Conservation (phyloP, 306 rosid genomes). For the Trifolium pratense region DNA sequence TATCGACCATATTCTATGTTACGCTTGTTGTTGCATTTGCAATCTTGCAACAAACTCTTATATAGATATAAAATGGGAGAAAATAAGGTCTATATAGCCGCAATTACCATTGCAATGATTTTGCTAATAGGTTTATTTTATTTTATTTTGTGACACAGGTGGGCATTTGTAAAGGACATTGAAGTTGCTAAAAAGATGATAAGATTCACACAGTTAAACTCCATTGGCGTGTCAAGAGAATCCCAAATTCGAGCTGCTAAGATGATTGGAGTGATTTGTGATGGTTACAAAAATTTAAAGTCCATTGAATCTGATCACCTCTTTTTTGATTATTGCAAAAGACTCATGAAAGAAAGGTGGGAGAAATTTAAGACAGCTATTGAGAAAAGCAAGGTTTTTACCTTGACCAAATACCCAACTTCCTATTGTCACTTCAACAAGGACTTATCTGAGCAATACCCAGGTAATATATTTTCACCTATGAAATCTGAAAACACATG, state of each 20-base stretch:
- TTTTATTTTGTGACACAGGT: constrained; percentile 42
- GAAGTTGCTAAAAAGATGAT: constrained; percentile 76
- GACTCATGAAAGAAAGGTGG: constrained; percentile 69
- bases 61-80: too few species aligned
- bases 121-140: not conserved
- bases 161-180: constrained; percentile 83
- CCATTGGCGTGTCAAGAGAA: constrained; percentile 83
- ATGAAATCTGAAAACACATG: not conserved
- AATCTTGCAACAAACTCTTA: too few species aligned
- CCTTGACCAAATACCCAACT: constrained; percentile 46
- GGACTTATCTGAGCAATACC: constrained; percentile 53
- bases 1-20: not conserved
- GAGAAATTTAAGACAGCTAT: constrained; percentile 52
- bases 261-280: constrained; percentile 65
- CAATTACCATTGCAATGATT: not conserved
- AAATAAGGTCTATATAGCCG: not conserved
- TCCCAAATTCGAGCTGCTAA: constrained; percentile 75
- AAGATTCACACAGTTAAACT: constrained; percentile 54
- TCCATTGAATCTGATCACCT: constrained; percentile 40
- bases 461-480: constrained; percentile 45
- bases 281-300: constrained; percentile 53
- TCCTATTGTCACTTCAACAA: constrained; percentile 59
- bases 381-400: constrained; percentile 44
- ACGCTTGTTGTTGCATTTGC: not conserved
- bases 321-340: constrained; percentile 53